phyloP scores from a whole-genome alignment of 495 filamentous ascomycete species.

The Xylaria curta region DNA sequence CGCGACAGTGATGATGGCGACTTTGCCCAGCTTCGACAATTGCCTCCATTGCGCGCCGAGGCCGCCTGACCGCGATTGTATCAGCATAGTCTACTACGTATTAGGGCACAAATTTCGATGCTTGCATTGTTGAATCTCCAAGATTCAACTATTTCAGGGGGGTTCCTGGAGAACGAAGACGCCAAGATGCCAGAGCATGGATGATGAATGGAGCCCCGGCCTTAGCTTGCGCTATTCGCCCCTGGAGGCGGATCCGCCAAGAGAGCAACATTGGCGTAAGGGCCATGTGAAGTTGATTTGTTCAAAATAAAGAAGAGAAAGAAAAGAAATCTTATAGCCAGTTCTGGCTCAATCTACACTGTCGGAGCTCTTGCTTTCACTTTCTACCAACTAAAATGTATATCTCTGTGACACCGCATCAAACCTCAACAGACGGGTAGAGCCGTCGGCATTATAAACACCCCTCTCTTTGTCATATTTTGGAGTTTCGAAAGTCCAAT shows the following conservation, averaged over 20 bases:
- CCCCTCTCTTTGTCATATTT: not conserved
- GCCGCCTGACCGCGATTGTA: slow-evolving; percentile 16
- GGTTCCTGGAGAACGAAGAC: not conserved
- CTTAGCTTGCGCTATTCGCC: not conserved
- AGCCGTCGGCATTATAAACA: not conserved
- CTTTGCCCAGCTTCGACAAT: slow-evolving; percentile 6
- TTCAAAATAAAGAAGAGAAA: not conserved
- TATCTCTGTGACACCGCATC: not conserved
- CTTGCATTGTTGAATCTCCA: slow-evolving; percentile 13
- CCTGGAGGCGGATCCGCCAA: not conserved
- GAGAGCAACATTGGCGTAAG: not conserved
- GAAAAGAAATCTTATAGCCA: not conserved
- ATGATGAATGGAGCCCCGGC: not conserved
- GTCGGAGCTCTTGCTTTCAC: not conserved
- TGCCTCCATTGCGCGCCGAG: slow-evolving; percentile 24
- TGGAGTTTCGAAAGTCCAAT: not conserved
- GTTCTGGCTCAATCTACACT: not conserved
- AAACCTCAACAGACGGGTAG: not conserved
- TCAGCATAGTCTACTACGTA: slow-evolving; percentile 3
- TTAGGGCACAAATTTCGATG: not conserved
- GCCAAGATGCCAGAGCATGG: slow-evolving; percentile 3
- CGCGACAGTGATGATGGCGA: not conserved
- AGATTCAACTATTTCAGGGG: not conserved
- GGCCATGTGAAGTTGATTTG: not conserved
- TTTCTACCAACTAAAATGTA: not conserved